Evolutionary conservation across 140 eudicot genomes (phyloP).

Genomic region (Erigeron philadelphicus): DNA sequence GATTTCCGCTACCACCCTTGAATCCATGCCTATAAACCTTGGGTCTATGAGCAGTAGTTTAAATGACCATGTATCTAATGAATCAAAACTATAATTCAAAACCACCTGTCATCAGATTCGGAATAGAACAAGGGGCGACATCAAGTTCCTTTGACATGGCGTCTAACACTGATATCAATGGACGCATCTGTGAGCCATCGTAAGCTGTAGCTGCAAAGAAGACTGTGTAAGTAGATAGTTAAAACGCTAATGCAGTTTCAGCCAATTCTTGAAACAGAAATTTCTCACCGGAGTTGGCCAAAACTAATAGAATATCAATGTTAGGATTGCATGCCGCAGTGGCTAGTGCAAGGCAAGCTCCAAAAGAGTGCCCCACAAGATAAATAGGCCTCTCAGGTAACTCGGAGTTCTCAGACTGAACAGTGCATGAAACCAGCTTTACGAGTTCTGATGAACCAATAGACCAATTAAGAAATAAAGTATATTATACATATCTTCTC

Average conservation of each 20-base stretch:
- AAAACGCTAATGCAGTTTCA: no score
- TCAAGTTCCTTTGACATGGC: slow-evolving; percentile 47
- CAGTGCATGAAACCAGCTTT: slow-evolving; percentile 54
- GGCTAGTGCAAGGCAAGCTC: slow-evolving; percentile 76
- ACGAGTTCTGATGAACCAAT: slow-evolving; percentile 49
- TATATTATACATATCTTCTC: not conserved
- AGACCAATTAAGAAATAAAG: not conserved
- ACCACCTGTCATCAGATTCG: slow-evolving; percentile 45
- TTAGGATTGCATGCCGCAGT: slow-evolving; percentile 74
- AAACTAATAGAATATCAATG: slow-evolving; percentile 57
- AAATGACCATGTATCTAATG: not conserved
- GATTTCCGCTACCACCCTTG: slow-evolving; percentile 18
- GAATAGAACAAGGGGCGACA: slow-evolving; percentile 37
- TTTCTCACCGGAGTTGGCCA: slow-evolving; percentile 72
- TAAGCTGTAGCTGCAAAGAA: slow-evolving; percentile 59
- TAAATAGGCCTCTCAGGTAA: slow-evolving; percentile 64
- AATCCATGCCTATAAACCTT: slow-evolving; percentile 30
- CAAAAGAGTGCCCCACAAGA: slow-evolving; percentile 79
- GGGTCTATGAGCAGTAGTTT: not conserved
- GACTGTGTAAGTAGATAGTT: not conserved
- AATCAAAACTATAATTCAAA: not conserved
- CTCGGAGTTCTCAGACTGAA: slow-evolving; percentile 40
- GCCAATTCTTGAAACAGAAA: not conserved
- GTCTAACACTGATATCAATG: slow-evolving; percentile 36
- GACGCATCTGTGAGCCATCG: slow-evolving; percentile 41